Evolutionary conservation across 768 basidiomycete species (phyloP), one percentile per base, ranked within the genome.

Genomic region (Cystofilobasidium bisporidii): DNA sequence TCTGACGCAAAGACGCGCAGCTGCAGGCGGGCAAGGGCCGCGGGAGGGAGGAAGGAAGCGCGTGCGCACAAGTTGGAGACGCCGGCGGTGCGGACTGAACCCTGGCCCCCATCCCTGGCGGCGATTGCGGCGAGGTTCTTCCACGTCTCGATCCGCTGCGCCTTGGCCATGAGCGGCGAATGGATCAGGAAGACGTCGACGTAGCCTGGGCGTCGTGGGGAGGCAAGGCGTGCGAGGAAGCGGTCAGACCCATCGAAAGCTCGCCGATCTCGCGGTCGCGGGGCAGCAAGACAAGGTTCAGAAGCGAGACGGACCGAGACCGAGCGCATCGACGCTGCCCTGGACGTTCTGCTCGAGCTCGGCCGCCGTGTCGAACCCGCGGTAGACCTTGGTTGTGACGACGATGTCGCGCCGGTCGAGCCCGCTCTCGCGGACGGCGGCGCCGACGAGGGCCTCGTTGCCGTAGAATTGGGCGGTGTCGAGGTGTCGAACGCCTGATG

Each of bases 131-230:
- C 75, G 15, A 91, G 79, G 10, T 86, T 87, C 59, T 80, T 83
- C 78, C 86, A 91, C 0, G 87, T 85, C 26, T 79, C 82, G n/a
- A 90, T 78, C 24, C 89, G 85, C 33, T 79, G 79, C 67, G 84
- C 81, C 24, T 80, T 82, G 8, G 87, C 88, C 22, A 84, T 82
- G 9, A 80, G 76, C 0, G 89, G 85, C 69, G 86, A 85, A 71
- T 91, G 88, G 33, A 91, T 87, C 47, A 91, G 80, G 76, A 86
- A 89, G 30, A 90, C 80, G 76, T 90, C 88, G 41, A 86, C 78
- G 72, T 86, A 85, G 36, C 81, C 83, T 85, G 58, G n/a, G n/a
- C n/a, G n/a, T n/a, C n/a, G n/a, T n/a, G n/a, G n/a, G n/a, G n/a
- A n/a, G n/a, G n/a, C n/a, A n/a, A n/a, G n/a, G n/a, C n/a, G n/a